Evolutionary conservation across 2,329 filamentous ascomycete species (phyloP).

Genomic region (Coleophoma crateriformis): DNA sequence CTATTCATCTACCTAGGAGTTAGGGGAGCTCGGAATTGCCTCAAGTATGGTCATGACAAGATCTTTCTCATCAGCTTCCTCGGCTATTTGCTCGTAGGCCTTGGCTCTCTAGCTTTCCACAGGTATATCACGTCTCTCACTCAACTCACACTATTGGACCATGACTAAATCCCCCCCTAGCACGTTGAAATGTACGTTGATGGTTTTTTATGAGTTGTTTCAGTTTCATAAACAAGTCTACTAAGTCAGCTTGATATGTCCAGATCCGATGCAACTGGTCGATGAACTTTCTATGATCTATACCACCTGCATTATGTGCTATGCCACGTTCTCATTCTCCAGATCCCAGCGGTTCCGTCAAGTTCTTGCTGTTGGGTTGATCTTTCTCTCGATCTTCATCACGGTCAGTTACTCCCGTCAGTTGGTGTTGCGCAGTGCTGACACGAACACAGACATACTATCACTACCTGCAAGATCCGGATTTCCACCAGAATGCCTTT

Average conservation of each 20-base stretch:
- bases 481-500: constrained; percentile 69
- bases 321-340: constrained; percentile 59
- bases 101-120: constrained; percentile 33
- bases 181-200: constrained; percentile 32
- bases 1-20: constrained; percentile 75
- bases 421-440: not conserved
- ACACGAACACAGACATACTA: constrained; percentile 47
- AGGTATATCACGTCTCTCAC: constrained; percentile 3
- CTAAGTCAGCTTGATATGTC: not conserved
- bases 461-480: constrained; percentile 67
- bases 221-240: not conserved
- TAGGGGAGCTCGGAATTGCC: constrained; percentile 70
- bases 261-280: constrained; percentile 66
- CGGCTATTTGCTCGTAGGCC: constrained; percentile 31
- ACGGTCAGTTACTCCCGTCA: constrained; percentile 29
- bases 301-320: constrained; percentile 60
- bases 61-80: constrained; percentile 67
- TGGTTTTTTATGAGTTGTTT: not conserved
- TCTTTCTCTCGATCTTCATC: constrained; percentile 51
- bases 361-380: constrained; percentile 43
- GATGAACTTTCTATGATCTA: constrained; percentile 70
- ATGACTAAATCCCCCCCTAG: constrained; percentile 1
- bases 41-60: constrained; percentile 64
- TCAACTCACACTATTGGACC: too few species aligned
- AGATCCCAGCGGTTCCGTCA: constrained; percentile 37